These are phyloP conservation scores for Talaromyces rugulosus DNA, from an alignment of 2,329 filamentous ascomycete genomes.

Conservation along the genomic window DNA sequence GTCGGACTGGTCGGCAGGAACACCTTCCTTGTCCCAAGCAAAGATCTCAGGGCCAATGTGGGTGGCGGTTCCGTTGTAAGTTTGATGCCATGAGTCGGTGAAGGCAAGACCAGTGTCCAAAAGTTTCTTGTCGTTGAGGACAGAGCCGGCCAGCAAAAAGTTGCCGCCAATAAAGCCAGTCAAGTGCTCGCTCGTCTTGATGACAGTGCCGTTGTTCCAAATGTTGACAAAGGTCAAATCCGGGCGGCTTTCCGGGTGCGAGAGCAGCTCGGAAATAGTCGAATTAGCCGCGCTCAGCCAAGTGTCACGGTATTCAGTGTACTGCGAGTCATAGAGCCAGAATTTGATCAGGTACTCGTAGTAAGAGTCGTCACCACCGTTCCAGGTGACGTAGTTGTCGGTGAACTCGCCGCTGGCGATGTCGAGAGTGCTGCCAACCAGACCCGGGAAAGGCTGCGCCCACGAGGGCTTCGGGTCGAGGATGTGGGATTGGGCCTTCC, in stretches of 20 bases:
- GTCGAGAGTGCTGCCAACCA: slow-evolving; percentile 66
- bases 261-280: slow-evolving; percentile 66
- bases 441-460: slow-evolving; percentile 70
- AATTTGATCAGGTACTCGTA: slow-evolving; percentile 93
- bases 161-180: slow-evolving; percentile 82
- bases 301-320: slow-evolving; percentile 62
- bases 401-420: slow-evolving; percentile 63
- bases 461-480: slow-evolving; percentile 60
- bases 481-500: slow-evolving; percentile 66
- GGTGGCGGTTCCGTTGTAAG: slow-evolving; percentile 65
- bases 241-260: slow-evolving; percentile 60
- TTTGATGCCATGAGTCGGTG: slow-evolving; percentile 68
- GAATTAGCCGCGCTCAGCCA: slow-evolving; percentile 75
- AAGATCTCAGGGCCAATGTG: slow-evolving; percentile 74
- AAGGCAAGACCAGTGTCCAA: slow-evolving; percentile 70
- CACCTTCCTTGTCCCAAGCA: slow-evolving; percentile 54
- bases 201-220: slow-evolving; percentile 32
- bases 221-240: slow-evolving; percentile 64
- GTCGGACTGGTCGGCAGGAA: slow-evolving; percentile 43
- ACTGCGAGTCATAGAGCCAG: slow-evolving; percentile 69
- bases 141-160: slow-evolving; percentile 75
- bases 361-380: slow-evolving; percentile 71
- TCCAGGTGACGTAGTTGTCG: slow-evolving; percentile 69
- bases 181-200: slow-evolving; percentile 47
- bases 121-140: slow-evolving; percentile 63